Percentiles rank a stretch among this genome's conserved stretches.
These are phyloP conservation scores for Candida albicans DNA, from an alignment of 1,139 yeast species.

Conservation along the genomic window DNA sequence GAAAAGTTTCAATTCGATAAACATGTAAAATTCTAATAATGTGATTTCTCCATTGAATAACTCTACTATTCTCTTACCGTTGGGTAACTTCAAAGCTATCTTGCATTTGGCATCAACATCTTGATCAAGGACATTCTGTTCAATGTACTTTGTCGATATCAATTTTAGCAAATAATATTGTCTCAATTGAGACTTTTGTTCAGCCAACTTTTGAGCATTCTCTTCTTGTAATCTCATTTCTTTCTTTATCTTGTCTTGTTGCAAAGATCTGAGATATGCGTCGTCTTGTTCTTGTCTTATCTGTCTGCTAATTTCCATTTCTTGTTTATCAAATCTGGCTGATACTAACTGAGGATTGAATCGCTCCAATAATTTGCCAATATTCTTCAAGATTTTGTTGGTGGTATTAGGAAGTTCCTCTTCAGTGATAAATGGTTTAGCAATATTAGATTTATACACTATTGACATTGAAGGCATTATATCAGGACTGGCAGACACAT, in stretches of 20 bases:
- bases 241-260: conserved; percentile 43
- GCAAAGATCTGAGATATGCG: conserved; percentile 52
- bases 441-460: conserved; percentile 41
- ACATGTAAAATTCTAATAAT: conserved; percentile 63
- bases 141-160: conserved; percentile 16
- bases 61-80: conserved; percentile 64
- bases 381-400: conserved; percentile 31
- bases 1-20: conserved; percentile 51
- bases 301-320: conserved; percentile 49
- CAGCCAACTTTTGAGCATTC: conserved; percentile 16
- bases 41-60: conserved; percentile 50
- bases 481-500: conserved; percentile 50
- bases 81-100: conserved; percentile 43
- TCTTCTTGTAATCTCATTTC: conserved; percentile 32
- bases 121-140: conserved; percentile 7
- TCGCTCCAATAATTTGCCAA: conserved; percentile 37
- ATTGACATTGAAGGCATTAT: conserved; percentile 56
- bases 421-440: conserved; percentile 22
- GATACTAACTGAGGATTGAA: conserved; percentile 55
- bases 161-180: conserved; percentile 18
- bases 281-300: conserved; percentile 58
- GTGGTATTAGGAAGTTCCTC: conserved; percentile 21
- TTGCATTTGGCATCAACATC: conserved; percentile 17
- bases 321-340: conserved; percentile 52
- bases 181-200: conserved; percentile 14